A percentile compares a stretch with the other conserved stretches of the same genome.
Conservation (phyloP, 805 yeast genomes). For the Candida multigemmis region DNA sequence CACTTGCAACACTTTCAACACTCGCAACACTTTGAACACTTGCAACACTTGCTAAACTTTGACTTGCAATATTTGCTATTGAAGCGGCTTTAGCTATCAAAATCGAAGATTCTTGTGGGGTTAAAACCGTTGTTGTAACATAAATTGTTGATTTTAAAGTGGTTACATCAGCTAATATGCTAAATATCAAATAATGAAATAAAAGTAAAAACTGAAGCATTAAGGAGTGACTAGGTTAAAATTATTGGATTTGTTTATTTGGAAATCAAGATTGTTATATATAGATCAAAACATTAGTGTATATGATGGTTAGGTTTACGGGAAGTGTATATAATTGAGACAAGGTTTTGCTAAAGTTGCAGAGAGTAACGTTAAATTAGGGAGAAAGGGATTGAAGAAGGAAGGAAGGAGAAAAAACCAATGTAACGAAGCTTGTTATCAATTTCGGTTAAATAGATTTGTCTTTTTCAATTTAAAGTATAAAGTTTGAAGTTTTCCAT, state of each 20-base stretch:
- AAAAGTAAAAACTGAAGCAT: conserved; percentile 6
- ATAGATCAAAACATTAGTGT: neutral
- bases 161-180: conserved; percentile 19
- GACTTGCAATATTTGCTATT: conserved; percentile 6
- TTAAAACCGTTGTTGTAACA: conserved; percentile 35
- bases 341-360: too few species aligned
- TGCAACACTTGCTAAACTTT: conserved; percentile 6
- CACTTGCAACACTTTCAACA: conserved; percentile 5
- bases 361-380: too few species aligned
- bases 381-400: too few species aligned
- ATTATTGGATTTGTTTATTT: neutral
- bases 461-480: too few species aligned
- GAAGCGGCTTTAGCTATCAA: conserved; percentile 11
- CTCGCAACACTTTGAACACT: conserved; percentile 6
- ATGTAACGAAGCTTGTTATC: too few species aligned
- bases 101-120: conserved; percentile 36
- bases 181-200: conserved; percentile 8
- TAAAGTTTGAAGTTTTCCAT: too few species aligned
- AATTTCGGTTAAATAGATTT: too few species aligned
- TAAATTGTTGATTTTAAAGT: conserved; percentile 37
- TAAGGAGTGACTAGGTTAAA: conserved; percentile 7
- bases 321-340: too few species aligned
- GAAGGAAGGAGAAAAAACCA: too few species aligned
- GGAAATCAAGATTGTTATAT: neutral
- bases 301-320: neutral